A percentile compares a stretch with the other conserved stretches of the same genome.
Evolutionary conservation across 1,139 yeast genomes (phyloP).

Genomic region (Candida sp.): DNA sequence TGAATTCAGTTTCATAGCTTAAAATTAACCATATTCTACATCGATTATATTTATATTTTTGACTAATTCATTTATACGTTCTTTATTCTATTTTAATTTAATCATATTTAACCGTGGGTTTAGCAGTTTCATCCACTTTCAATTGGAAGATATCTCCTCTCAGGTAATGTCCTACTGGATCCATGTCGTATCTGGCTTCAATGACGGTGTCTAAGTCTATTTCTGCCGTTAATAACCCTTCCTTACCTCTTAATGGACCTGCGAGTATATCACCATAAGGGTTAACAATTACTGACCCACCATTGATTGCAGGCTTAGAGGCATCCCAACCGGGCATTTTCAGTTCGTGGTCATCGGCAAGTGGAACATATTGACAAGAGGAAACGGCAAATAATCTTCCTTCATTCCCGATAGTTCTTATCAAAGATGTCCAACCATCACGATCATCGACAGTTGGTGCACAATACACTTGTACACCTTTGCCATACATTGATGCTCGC

Average conservation of each 20-base stretch:
- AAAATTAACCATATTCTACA: too few species aligned
- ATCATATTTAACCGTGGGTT: neutral
- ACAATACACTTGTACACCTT: constrained; percentile 30
- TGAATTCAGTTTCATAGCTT: too few species aligned
- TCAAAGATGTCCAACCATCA: constrained; percentile 29
- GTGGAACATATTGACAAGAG: constrained; percentile 26
- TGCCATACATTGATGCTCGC: constrained; percentile 34
- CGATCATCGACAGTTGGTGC: constrained; percentile 42
- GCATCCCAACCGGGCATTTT: constrained; percentile 12
- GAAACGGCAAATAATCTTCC: constrained; percentile 27
- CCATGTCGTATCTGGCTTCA: constrained; percentile 34
- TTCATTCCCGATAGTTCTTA: constrained; percentile 30
- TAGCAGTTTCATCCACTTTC: constrained; percentile 21
- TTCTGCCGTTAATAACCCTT: constrained; percentile 31
- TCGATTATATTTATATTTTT: too few species aligned
- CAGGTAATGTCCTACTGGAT: constrained; percentile 34
- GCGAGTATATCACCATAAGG: constrained; percentile 39
- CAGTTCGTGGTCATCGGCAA: constrained; percentile 10
- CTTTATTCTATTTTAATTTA: too few species aligned
- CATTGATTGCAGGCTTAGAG: constrained; percentile 28
- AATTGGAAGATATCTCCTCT: constrained; percentile 35
- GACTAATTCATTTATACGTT: too few species aligned
- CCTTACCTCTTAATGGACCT: constrained; percentile 33
- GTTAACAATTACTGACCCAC: constrained; percentile 33
- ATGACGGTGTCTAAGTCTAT: constrained; percentile 26